Evolutionary conservation across 306 rosid species (phyloP), one percentile per base, ranked within the genome.

Genomic region (Carpinus viminea): DNA sequence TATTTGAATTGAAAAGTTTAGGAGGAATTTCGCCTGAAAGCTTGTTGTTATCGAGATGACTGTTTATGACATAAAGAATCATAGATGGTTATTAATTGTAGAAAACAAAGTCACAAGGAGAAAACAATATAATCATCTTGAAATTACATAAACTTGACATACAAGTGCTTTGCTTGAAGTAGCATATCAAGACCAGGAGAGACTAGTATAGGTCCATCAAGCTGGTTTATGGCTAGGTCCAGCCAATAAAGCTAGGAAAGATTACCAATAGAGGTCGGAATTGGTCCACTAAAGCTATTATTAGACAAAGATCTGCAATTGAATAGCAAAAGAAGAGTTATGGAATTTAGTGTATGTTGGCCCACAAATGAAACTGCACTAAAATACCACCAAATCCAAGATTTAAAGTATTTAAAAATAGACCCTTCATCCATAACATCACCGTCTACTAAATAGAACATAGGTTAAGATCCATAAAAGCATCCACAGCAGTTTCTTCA

Each of bases 121-220:
- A 12, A 47, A 31, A 59, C n/a, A 41, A 50, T 2, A 52, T 47
- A 18, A 9, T 12, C 50, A 51, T 45, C 38, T 18, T 7, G 41
- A 21, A 46, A 0, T n/a, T 12, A 70, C 20, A 59, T 7, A n/a
- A 38, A 8, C 28, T 57, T 66, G 72, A 13, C 90, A 17, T 80
- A 87, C 88, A 87, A 87, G 83, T 87, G 90, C 57, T 70, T 64
- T 6, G 86, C 76, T 0, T 56, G 45, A 13, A 52, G 7, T 48
- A 87, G 71, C 73, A 20, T 36, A 70, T 87, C 88, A 15, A 87
- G 79, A 55, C 90, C 90, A 8, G 78, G 81, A 26, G 88, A 87
- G 38, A 87, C 77, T 5, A 88, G 88, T 73, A 87, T 48, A 12
- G 81, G 1, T 70, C 88, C 90, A 0, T 8, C 60, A 56, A 87